phyloP scores from a whole-genome alignment of 768 basidiomycete genomes.

The Lactarius hengduanensis region DNA sequence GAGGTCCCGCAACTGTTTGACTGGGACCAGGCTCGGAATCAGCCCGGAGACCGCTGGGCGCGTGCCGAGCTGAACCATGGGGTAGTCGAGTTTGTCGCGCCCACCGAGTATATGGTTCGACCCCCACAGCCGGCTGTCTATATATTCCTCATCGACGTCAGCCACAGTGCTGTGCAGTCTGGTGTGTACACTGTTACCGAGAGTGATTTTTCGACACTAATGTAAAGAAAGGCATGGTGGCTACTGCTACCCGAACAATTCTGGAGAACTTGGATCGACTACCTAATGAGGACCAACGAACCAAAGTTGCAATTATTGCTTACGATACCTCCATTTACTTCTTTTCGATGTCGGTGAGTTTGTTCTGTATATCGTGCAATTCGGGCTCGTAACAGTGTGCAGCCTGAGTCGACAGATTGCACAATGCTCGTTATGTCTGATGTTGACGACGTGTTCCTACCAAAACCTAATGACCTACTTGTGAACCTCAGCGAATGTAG shows the following conservation, averaged over 20 bases:
- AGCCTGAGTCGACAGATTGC: slow-evolving; percentile 74
- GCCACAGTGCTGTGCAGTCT: slow-evolving; percentile 86
- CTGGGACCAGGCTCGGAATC: slow-evolving; percentile 93
- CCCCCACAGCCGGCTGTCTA: slow-evolving; percentile 97
- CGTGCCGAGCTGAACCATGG: slow-evolving; percentile 91
- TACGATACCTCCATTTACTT: slow-evolving; percentile 94
- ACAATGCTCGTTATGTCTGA: slow-evolving; percentile 98
- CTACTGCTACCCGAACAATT: slow-evolving; percentile 95
- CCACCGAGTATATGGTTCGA: slow-evolving; percentile 99
- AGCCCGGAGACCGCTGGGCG: slow-evolving; percentile 93
- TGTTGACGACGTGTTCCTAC: slow-evolving; percentile 95
- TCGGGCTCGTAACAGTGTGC: not conserved
- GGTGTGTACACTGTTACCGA: slow-evolving; percentile 45
- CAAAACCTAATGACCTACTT: slow-evolving; percentile 94
- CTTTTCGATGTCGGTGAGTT: slow-evolving; percentile 84
- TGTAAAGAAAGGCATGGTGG: slow-evolving; percentile 81
- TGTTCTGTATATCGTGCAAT: slow-evolving; percentile 1
- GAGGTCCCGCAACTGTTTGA: slow-evolving; percentile 98
- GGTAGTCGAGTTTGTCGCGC: slow-evolving; percentile 96
- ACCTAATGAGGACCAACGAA: slow-evolving; percentile 91
- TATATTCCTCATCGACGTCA: slow-evolving; percentile 96
- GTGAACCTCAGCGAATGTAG: slow-evolving; percentile 90
- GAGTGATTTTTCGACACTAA: slow-evolving; percentile 8
- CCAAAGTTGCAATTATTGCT: slow-evolving; percentile 89
- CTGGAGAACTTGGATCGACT: slow-evolving; percentile 93